Percentiles rank a stretch among this genome's conserved stretches.
Conservation (phyloP, 202 grass and related monocot species). For the Dendrocalamus latiflorus region DNA sequence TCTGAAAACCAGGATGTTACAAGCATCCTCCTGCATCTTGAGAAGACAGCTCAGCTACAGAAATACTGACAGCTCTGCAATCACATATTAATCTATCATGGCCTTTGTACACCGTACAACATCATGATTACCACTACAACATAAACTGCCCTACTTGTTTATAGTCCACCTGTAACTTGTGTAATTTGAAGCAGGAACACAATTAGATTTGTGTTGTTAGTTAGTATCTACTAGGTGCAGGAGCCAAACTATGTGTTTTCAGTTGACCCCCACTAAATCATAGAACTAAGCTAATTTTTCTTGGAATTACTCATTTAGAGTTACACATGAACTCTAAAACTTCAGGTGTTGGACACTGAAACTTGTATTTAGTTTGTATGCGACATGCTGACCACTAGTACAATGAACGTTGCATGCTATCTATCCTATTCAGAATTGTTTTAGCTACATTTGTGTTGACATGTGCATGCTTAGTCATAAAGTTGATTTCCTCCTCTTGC, state of each 20-base stretch:
- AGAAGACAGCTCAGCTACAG: neutral
- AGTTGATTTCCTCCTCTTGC: conserved; percentile 9
- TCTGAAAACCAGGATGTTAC: too few relatives aligned
- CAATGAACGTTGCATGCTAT: conserved; percentile 3
- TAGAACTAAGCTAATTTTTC: neutral
- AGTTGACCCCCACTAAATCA: neutral
- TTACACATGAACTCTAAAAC: neutral
- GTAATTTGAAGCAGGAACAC: neutral
- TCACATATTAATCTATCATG: neutral
- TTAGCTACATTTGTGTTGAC: neutral
- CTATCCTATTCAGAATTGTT: neutral
- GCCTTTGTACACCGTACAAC: neutral
- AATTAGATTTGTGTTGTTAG: neutral
- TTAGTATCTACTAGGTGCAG: neutral
- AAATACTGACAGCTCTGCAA: neutral
- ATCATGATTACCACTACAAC: neutral
- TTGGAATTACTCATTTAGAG: neutral
- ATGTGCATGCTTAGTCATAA: neutral
- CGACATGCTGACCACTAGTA: neutral
- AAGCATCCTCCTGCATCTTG: too few relatives aligned
- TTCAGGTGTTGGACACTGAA: neutral
- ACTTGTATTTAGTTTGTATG: conserved; percentile 1
- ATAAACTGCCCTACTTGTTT: neutral
- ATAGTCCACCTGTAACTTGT: neutral
- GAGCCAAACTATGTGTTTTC: neutral